These are phyloP conservation scores for Pseudogymnoascus sp. DNA, from an alignment of 2,329 filamentous ascomycete genomes.

Conservation along the genomic window DNA sequence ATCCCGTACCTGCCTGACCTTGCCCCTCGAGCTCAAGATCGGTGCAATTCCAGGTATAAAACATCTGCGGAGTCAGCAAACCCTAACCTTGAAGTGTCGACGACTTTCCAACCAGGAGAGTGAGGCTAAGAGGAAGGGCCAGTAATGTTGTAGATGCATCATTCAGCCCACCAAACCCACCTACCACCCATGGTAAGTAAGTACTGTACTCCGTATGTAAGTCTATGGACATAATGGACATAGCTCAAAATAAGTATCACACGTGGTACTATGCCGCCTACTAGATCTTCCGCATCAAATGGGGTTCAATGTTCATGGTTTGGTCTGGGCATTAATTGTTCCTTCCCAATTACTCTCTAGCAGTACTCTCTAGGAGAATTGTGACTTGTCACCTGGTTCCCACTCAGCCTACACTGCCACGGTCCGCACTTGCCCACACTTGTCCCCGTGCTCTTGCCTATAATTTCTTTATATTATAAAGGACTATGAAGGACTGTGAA, in stretches of 20 bases:
- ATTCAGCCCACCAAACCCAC: too few relatives aligned
- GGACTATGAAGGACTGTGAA: conserved; percentile 3
- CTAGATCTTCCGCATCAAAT: neutral
- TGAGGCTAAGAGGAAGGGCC: neutral
- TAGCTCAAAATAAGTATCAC: neutral
- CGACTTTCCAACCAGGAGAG: neutral
- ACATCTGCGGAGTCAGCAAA: neutral
- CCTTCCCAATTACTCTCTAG: neutral
- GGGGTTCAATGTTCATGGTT: neutral
- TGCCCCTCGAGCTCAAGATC: neutral
- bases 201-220: neutral
- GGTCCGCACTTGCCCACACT: conserved; percentile 16
- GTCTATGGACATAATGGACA: neutral
- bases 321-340: neutral
- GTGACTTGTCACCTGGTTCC: neutral
- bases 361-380: neutral
- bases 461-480: conserved; percentile 7
- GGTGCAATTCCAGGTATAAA: neutral
- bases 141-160: neutral
- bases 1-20: neutral
- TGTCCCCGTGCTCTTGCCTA: neutral
- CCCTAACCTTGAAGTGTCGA: neutral
- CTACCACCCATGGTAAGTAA: neutral
- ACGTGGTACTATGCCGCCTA: neutral
- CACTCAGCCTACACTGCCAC: conserved; percentile 15